Conservation (phyloP, 75 land plant genomes). For the Cupressus sempervirens region DNA sequence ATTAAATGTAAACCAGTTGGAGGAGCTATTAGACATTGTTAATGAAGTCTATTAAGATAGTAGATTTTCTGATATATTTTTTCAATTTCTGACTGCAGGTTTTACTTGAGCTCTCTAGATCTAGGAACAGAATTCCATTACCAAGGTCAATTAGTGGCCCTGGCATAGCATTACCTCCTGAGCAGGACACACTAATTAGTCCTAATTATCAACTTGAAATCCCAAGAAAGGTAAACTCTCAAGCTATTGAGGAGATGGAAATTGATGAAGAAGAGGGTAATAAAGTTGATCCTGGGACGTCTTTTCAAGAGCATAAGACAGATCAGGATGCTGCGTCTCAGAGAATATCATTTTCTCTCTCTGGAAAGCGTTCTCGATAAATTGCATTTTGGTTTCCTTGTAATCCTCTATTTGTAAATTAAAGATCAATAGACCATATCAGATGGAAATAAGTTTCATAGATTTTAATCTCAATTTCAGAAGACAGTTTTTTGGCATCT, state of each 20-base stretch:
- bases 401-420: neutral
- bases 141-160: conserved; percentile 78
- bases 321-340: conserved; percentile 43
- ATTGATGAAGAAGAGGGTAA: conserved; percentile 53
- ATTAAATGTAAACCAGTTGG: neutral
- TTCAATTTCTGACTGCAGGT: conserved; percentile 37
- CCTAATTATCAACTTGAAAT: conserved; percentile 88
- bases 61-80: neutral
- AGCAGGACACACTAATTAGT: conserved; percentile 76
- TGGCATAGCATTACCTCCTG: conserved; percentile 90
- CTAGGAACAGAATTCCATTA: conserved; percentile 79
- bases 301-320: conserved; percentile 35
- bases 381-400: neutral
- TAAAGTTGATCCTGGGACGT: conserved; percentile 21
- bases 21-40: neutral
- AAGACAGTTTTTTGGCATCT: neutral
- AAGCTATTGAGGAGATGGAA: conserved; percentile 56
- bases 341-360: conserved; percentile 69
- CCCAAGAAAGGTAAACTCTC: conserved; percentile 48
- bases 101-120: conserved; percentile 78
- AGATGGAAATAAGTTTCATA: neutral
- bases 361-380: conserved; percentile 52
- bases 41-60: neutral
- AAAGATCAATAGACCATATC: neutral
- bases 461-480: neutral